Conservation (phyloP, 352 stramenopile genomes). For the Pelagophyceae sp. region DNA sequence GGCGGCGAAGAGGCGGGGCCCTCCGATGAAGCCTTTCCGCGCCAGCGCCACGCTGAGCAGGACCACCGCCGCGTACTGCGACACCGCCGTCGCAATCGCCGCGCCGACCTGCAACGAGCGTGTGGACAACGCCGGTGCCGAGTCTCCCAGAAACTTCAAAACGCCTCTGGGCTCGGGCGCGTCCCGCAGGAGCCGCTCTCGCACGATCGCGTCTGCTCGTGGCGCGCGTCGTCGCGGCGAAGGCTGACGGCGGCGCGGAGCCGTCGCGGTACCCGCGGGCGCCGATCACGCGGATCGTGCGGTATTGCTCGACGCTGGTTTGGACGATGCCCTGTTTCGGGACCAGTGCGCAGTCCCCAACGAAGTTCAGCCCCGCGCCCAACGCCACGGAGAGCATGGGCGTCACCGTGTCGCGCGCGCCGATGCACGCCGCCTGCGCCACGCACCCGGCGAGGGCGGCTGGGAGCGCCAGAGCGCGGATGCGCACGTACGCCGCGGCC, state of each 20-base stretch:
- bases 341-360: slow-evolving; percentile 33
- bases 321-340: slow-evolving; percentile 27
- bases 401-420: slow-evolving; percentile 34
- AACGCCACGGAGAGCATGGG: slow-evolving; percentile 29
- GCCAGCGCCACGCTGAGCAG: slow-evolving; percentile 19
- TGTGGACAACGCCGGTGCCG: too few relatives aligned
- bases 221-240: too few relatives aligned
- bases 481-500: slow-evolving; percentile 26
- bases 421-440: slow-evolving; percentile 36
- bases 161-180: too few relatives aligned
- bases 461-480: slow-evolving; percentile 34
- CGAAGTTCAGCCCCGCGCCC: slow-evolving; percentile 30
- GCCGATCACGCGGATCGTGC: too few relatives aligned
- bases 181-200: too few relatives aligned
- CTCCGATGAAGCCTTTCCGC: slow-evolving; percentile 14
- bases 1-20: too few relatives aligned
- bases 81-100: slow-evolving; percentile 33
- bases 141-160: too few relatives aligned
- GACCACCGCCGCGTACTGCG: slow-evolving; percentile 28
- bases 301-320: too few relatives aligned
- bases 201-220: too few relatives aligned
- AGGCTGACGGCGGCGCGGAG: too few relatives aligned
- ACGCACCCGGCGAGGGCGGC: slow-evolving; percentile 32
- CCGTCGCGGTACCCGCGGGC: too few relatives aligned
- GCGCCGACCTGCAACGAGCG: too few relatives aligned